phyloP scores from a whole-genome alignment of 106 monocot genomes.

The Platanthera guangdongensis region DNA sequence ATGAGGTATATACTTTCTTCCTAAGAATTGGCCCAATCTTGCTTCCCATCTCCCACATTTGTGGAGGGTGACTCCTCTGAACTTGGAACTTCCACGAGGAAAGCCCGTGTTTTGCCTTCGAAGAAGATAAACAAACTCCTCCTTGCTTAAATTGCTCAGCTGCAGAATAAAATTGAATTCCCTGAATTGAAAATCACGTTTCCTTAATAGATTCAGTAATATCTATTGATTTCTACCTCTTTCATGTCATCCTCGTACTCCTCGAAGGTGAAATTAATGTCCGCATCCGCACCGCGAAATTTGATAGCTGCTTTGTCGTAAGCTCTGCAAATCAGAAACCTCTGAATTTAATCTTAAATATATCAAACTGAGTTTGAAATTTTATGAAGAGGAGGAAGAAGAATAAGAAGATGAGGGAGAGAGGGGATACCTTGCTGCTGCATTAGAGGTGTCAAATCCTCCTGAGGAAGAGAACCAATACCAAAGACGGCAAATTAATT shows the following conservation, averaged over 20 bases:
- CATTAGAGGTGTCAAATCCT: constrained; percentile 80
- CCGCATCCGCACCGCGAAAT: constrained; percentile 12
- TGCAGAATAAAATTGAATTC: not conserved
- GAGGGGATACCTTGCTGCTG: constrained; percentile 44
- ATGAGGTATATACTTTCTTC: constrained; percentile 64
- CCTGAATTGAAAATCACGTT: not conserved
- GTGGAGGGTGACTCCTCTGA: constrained; percentile 91
- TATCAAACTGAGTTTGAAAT: not conserved
- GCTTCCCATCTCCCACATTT: constrained; percentile 99
- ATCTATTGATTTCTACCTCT: not conserved
- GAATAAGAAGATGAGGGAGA: not conserved
- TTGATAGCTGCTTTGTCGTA: constrained; percentile 18
- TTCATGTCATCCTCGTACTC: constrained; percentile 16
- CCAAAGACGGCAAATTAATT: not conserved
- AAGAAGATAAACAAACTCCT: constrained; percentile 90
- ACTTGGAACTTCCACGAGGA: constrained; percentile 90
- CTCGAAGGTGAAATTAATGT: constrained; percentile 12
- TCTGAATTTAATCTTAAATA: not conserved
- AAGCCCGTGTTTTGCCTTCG: constrained; percentile 92
- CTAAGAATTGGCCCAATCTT: constrained; percentile 89
- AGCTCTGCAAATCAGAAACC: not conserved
- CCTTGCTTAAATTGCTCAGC: constrained; percentile 65
- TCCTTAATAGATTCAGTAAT: not conserved
- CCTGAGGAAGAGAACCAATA: constrained; percentile 31
- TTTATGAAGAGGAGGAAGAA: not conserved